Percentiles rank a stretch among this genome's conserved stretches.
Evolutionary conservation across 768 basidiomycete species (phyloP).

Genomic region (Filobasidium floriforme): DNA sequence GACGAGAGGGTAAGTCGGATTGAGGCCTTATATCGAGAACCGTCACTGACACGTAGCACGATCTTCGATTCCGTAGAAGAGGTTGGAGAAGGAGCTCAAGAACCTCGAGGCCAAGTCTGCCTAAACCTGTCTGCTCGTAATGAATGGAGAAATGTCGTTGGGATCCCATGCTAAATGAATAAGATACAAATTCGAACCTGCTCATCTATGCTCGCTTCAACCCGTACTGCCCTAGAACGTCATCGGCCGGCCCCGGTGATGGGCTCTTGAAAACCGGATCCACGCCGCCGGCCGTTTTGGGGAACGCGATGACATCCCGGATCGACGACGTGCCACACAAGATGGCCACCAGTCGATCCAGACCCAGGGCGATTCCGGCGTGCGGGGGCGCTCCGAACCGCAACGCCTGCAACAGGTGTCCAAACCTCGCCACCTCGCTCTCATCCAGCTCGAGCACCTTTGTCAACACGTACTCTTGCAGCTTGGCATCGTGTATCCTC

Average conservation of each 20-base stretch:
- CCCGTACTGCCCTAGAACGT: conserved; percentile 37
- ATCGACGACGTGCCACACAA: conserved; percentile 80
- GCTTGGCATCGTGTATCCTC: conserved; percentile 74
- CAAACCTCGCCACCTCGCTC: conserved; percentile 65
- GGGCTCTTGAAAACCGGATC: conserved; percentile 89
- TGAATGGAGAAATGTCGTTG: background rate
- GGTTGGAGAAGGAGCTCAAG: conserved; percentile 18
- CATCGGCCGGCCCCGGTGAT: conserved; percentile 44
- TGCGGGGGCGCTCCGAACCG: conserved; percentile 88
- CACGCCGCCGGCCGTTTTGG: conserved; percentile 73
- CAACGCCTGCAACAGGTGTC: conserved; percentile 77
- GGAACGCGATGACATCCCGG: conserved; percentile 93
- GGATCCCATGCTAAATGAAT: conserved; percentile 1
- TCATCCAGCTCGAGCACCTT: conserved; percentile 71
- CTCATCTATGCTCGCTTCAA: conserved; percentile 8
- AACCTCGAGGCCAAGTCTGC: conserved; percentile 18
- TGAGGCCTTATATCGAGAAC: background rate
- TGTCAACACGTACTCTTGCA: conserved; percentile 77
- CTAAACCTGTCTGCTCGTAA: background rate
- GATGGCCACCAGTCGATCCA: conserved; percentile 87
- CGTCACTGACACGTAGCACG: background rate
- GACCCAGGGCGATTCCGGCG: conserved; percentile 90
- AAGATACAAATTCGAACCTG: background rate
- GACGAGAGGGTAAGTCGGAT: conserved; percentile 17
- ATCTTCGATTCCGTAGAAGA: conserved; percentile 6